Percentiles rank a stretch among this genome's conserved stretches.
Conservation (phyloP, 495 filamentous ascomycete species). For the Neurospora sp. region DNA sequence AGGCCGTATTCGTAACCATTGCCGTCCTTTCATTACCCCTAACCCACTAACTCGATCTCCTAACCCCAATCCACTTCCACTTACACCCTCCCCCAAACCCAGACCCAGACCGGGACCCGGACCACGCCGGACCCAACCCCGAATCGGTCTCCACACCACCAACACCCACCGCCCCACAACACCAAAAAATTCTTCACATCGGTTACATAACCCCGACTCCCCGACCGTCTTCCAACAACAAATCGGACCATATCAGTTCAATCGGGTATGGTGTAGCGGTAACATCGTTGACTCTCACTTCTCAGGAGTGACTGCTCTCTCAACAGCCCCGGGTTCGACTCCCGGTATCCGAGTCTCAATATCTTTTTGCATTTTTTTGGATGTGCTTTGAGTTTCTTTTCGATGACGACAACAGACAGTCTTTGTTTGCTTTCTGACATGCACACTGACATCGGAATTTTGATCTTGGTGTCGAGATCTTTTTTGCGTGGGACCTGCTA, state of each 20-base stretch:
- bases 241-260: not conserved
- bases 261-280: not conserved
- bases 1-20: not conserved
- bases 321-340: not conserved
- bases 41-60: not conserved
- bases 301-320: not conserved
- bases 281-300: not conserved
- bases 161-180: not conserved
- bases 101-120: no score
- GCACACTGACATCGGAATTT: no score
- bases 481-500: no score
- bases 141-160: not conserved
- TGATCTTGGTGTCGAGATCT: no score
- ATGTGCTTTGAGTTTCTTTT: no score
- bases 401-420: no score
- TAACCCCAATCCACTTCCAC: not conserved
- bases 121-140: not conserved
- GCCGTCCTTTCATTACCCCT: not conserved
- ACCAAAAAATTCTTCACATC: not conserved
- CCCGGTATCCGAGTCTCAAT: not conserved
- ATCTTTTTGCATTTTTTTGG: no score
- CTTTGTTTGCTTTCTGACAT: no score
- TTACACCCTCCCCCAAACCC: not conserved
- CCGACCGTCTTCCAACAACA: not conserved
- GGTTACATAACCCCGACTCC: not conserved